Evolutionary conservation across 2,329 filamentous ascomycete species (phyloP), one percentile per base, ranked within the genome.

Genomic region (Penicillium brevicompactum): DNA sequence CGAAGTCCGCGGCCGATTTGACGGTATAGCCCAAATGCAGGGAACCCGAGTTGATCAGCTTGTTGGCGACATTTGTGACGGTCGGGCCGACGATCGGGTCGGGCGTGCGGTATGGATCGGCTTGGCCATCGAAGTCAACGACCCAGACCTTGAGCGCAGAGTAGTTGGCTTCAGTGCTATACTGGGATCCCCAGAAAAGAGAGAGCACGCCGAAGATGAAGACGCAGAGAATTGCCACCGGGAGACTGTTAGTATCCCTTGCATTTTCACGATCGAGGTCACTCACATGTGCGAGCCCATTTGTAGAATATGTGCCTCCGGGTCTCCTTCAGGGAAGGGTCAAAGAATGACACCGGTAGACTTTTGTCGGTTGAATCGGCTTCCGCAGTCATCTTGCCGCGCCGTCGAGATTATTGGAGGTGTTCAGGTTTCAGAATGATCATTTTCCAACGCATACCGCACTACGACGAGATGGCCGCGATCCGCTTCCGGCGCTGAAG

Each of bases 181-280:
- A 84, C 18, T 87, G 79, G 0, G 81, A 80, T 0, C 74, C 84
- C 85, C 85, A 88, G 70, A 84, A 87, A 2, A 88, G 70, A 0
- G 82, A 86, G 0, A 88, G 67, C 4, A 86, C 76, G 10, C 61
- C 72, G 5, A 87, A 68, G 45, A 87, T 82, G 62, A 85, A 86
- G 4, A 75, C 61, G 66, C 82, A 81, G 5, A 88, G 73, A 6
- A 84, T 64, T 5, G 64, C 48, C 5, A 71, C 67, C 68, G 45
- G 13, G 4, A 7, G 3, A 18, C 8, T 5, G 34, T 61, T 38
- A 59, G 44, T 43, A 40, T 38, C 22, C 7, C 38, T 56, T 40
- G 14, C 41, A 24, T 49, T 22, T n/a, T 3, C 6, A 14, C 9
- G 14, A 46, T 11, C 27, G 4, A 6, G 2, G 38, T 40, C 16